phyloP scores from a whole-genome alignment of 768 basidiomycete genomes.

The Coprinellus aureogranulatus region DNA sequence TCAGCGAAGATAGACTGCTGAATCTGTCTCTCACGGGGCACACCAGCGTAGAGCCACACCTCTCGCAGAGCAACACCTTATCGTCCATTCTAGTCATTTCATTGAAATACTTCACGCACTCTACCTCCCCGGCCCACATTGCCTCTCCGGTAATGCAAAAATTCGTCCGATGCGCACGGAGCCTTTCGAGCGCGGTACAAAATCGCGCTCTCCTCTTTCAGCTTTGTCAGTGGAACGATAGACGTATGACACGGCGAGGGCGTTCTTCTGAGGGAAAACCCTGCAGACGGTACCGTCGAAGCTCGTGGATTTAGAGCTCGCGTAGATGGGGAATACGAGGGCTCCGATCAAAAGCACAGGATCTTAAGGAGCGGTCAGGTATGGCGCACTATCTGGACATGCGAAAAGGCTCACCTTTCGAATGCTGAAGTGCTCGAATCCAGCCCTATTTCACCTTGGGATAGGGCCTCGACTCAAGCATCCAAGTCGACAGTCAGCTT shows the following conservation, averaged over 20 bases:
- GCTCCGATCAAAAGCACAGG: conserved; percentile 15
- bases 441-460: no score
- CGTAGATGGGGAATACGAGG: conserved; percentile 17
- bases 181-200: not conserved
- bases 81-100: not conserved
- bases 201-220: not conserved
- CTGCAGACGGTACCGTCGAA: conserved; percentile 8
- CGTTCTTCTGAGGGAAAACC: not conserved
- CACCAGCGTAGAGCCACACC: conserved; percentile 14
- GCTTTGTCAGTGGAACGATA: not conserved
- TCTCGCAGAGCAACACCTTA: conserved; percentile 15
- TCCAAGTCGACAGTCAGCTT: no score
- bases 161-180: not conserved
- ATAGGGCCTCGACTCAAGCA: no score
- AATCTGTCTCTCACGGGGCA: conserved; percentile 13
- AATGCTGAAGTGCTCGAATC: no score
- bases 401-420: no score
- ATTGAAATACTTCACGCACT: conserved; percentile 1
- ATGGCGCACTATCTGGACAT: no score
- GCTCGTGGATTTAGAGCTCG: conserved; percentile 14
- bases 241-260: not conserved
- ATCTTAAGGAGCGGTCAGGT: no score
- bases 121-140: conserved; percentile 12
- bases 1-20: conserved; percentile 3
- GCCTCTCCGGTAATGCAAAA: conserved; percentile 8